These are phyloP conservation scores for Avena eriantha DNA, from an alignment of 176 grass and related monocot genomes.

Conservation along the genomic window DNA sequence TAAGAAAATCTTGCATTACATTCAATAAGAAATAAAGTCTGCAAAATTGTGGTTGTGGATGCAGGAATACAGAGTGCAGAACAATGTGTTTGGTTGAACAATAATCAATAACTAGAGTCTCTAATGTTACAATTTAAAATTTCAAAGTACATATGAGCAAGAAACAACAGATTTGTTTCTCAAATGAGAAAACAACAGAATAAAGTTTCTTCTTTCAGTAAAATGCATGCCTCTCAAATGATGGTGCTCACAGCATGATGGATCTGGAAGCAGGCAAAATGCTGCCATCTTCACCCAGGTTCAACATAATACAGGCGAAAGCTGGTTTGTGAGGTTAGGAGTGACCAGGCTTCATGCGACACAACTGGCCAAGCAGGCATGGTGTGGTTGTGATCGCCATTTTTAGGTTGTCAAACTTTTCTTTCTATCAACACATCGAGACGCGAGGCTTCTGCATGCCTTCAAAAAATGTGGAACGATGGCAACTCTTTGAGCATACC, in stretches of 20 bases:
- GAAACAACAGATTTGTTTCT: conserved; percentile 18
- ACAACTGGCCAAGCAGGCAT: background rate
- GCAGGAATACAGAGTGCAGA: conserved; percentile 2
- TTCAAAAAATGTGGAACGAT: conserved; percentile 25
- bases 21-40: conserved; percentile 17
- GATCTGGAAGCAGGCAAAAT: conserved; percentile 3
- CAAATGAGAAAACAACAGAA: background rate
- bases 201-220: conserved; percentile 7
- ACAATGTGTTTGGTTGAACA: conserved; percentile 15
- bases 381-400: background rate
- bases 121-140: conserved; percentile 20
- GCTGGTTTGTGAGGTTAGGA: background rate
- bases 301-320: background rate
- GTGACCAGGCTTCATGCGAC: background rate
- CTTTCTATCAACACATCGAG: background rate
- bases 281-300: background rate
- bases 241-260: background rate
- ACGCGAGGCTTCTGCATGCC: background rate
- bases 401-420: background rate
- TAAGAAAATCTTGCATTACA: conserved; percentile 37
- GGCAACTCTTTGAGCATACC: background rate
- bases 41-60: background rate
- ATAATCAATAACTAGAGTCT: background rate
- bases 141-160: background rate
- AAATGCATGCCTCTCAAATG: background rate